These are phyloP conservation scores for Kwoniella heveanensis DNA, from an alignment of 768 basidiomycete genomes.

Conservation along the genomic window DNA sequence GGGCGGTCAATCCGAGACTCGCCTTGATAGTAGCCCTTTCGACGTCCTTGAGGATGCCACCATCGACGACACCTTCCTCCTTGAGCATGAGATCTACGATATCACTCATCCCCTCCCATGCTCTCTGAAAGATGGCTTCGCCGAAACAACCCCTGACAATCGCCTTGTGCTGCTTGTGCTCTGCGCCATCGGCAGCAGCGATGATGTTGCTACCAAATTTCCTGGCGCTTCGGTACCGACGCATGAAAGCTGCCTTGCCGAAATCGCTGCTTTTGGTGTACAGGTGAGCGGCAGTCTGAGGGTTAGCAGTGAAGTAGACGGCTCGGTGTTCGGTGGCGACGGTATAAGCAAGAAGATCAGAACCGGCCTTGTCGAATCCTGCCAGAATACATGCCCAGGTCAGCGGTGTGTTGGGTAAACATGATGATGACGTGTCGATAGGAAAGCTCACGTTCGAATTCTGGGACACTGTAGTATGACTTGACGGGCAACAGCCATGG, in stretches of 20 bases:
- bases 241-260: conserved; percentile 22
- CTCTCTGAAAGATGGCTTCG: conserved; percentile 30
- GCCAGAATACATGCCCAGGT: too few relatives aligned
- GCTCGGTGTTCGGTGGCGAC: conserved; percentile 20
- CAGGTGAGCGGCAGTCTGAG: conserved; percentile 14
- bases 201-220: conserved; percentile 37
- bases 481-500: conserved; percentile 31
- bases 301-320: conserved; percentile 32
- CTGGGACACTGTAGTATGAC: conserved; percentile 14
- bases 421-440: not conserved
- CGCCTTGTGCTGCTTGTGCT: conserved; percentile 31
- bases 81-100: conserved; percentile 19
- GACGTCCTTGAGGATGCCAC: conserved; percentile 27
- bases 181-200: conserved; percentile 20
- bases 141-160: conserved; percentile 38
- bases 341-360: conserved; percentile 35
- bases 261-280: conserved; percentile 15
- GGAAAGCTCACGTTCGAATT: conserved; percentile 9
- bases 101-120: conserved; percentile 25
- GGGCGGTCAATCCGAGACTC: conserved; percentile 1
- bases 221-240: conserved; percentile 26
- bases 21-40: conserved; percentile 22
- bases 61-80: conserved; percentile 21
- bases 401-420: too few relatives aligned
- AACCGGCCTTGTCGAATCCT: conserved; percentile 35